Base-by-base conservation (phyloP, 441 rosid species). In the Geranium incanum region DNA sequence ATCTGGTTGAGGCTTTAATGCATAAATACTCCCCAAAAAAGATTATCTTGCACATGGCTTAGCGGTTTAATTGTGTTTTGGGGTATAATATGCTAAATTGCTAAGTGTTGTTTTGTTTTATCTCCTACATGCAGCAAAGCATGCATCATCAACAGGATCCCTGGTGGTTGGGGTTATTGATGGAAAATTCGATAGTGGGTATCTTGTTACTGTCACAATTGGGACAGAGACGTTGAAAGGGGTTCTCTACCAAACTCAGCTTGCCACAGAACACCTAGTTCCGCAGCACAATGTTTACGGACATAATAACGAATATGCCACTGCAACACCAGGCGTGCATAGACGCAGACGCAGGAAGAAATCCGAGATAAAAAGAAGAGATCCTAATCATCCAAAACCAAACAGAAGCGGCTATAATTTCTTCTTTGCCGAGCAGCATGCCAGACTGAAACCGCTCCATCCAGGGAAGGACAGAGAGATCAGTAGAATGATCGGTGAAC, bases 391-490 rank as follows among this genome's bases (percentile, higher is more conserved):
- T 82, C 99, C 99, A 0, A 92, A 95, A 68, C 96, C 97, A 0
- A 95, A 90, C 71, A 82, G 97, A 82, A 95, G 98, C 37, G 97
- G 97, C 0, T 92, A 95, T 38, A 95, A 90, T 82, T 95, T 95
- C 89, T 95, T 90, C 82, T 95, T 95, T 65, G 89, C 92, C 0
- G 99, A 95, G 82, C 98, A 95, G 79, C 96, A 89, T 7, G 95
- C 96, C 0, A 89, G 92, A 75, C 82, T 92, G 75, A 92, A 89
- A 72, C 96, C 95, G 0, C 91, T 92, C 68, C 81, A 89, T 77
- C 98, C 98, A 1, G 98, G 98, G 69, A 92, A 90, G 77, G 97
- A 92, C 76, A 84, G 96, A 74, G 98, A 95, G 75, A 92, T 92
- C 76, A 92, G 98, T 72, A 79, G 86, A 76, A 90, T 88, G 96